Evolutionary conservation across 2,329 filamentous ascomycete species (phyloP).

Genomic region (Cladorrhinum sp.): DNA sequence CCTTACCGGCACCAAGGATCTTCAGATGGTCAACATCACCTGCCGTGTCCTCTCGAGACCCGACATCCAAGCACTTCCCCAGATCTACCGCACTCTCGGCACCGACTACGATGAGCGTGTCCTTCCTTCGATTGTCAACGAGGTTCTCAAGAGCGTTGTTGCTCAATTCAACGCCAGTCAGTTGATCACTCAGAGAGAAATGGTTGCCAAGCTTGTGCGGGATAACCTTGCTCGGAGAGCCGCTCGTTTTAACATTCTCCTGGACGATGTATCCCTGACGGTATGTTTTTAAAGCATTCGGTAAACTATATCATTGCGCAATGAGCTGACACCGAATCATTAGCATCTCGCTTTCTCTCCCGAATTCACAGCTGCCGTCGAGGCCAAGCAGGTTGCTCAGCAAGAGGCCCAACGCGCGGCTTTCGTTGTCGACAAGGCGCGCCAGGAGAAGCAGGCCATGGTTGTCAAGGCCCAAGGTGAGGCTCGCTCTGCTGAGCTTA

Average conservation of each 20-base stretch:
- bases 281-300: constrained; percentile 50
- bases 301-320: neutral
- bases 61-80: constrained; percentile 80
- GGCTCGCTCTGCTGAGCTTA: constrained; percentile 93
- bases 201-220: constrained; percentile 83
- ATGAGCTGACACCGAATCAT: constrained; percentile 26
- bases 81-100: constrained; percentile 95
- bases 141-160: constrained; percentile 97
- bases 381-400: constrained; percentile 72
- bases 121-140: constrained; percentile 95
- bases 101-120: constrained; percentile 97
- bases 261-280: constrained; percentile 96
- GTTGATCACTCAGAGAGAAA: constrained; percentile 98
- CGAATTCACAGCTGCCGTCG: constrained; percentile 70
- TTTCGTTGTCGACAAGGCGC: constrained; percentile 97
- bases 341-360: constrained; percentile 71
- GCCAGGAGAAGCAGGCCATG: constrained; percentile 99
- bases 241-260: constrained; percentile 92
- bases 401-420: constrained; percentile 97
- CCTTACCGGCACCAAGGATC: constrained; percentile 95
- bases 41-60: constrained; percentile 97
- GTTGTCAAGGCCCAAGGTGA: constrained; percentile 99
- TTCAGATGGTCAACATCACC: constrained; percentile 99
- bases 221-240: constrained; percentile 90
- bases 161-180: constrained; percentile 99